Base-by-base conservation (phyloP, 345 rosid genomes). In the Heritiera fomes region DNA sequence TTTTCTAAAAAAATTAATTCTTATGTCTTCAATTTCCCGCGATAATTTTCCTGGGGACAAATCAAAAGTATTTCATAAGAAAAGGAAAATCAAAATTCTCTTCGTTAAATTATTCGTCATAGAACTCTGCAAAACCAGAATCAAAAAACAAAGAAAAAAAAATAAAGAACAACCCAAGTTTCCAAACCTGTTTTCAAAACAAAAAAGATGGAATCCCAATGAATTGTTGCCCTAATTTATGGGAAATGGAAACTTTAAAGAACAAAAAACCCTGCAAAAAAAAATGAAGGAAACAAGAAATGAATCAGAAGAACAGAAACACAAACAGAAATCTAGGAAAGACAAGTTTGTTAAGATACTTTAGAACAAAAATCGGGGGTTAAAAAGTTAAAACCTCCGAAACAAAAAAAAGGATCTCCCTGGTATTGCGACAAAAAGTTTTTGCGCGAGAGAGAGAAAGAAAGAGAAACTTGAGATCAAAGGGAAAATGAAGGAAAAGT, bases 21-120 rank as follows among this genome's bases (percentile, higher is more conserved):
- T 50, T 55, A 65, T 3, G 34, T 20, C 11, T 47, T 41, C 18
- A 28, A 38, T 15, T 60, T 17, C n/a, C 75, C 10, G 73, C 56
- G 71, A 75, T 69, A 78, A 79, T 81, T 78, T 72, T 75, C 85
- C 90, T 88, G 89, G 41, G 75, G 47, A 64, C 9, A 43, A 13
- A 7, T 3, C 6, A 40, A 38, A 11, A 43, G 2, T 53, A 34
- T 50, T 18, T 11, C 6, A 34, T 55, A 52, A 71, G 11, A 15
- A 9, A 18, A 4, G 12, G 14, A 3, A 34, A 41, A 15, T 53
- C 1, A 47, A 20, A 69, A 3, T 53, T 53, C 13, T 58, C 34
- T 58, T 74, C 40, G 8, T 41, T 7, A n/a, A 49, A 20, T 49
- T 41, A 74, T 75, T 40, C 23, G 38, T 71, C 20, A 52, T 32